Base-by-base conservation (phyloP, 2,329 filamentous ascomycete species). In the Bipolaris gigantea region DNA sequence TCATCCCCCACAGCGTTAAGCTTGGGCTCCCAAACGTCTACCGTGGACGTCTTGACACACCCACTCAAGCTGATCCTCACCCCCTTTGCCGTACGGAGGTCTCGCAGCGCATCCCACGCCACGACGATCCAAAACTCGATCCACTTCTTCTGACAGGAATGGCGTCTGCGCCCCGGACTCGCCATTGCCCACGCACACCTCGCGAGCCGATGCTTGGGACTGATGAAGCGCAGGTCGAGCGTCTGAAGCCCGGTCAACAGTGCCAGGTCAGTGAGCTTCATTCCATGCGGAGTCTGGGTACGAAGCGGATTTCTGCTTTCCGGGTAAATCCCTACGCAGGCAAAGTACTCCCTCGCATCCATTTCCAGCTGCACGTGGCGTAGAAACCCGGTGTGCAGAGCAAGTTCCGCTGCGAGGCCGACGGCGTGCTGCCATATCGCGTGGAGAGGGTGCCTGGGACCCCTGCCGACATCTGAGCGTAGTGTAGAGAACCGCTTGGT, bases 191-290 rank as follows among this genome's bases (percentile, higher is more conserved):
- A 64, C 3, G 60, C 60, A 36, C 60, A 61, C 2, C 38, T 10
- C 1, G 60, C 60, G 10, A 48, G 27, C 8, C 11, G 30, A 39
- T 65, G 62, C 9, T 62, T 56, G 2, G 59, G 53, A 16, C 59
- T 56, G n/a, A 65, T 55, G 53, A 65, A 65, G 21, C 59, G 55
- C n/a, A 65, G 55, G 10, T 65, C 60, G 9, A 65, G 48, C 1
- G 43, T 38, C 18, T 44, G 34, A 9, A 64, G 50, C 8, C 46
- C 39, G 0, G n/a, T 2, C 2, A 57, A 54, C 1, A 6, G 21
- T 11, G 19, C 36, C 3, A 59, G 30, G 1, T 18, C 18, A 2
- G 13, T 18, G 2, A 57, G 9, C 4, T n/a, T 16, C 9, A 53
- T 30, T 1, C 15, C 9, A 13, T 11, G 8, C 2, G 27, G 10